Evolutionary conservation across 805 yeast genomes (phyloP).

Genomic region (Metschnikowia peoriensis): DNA sequence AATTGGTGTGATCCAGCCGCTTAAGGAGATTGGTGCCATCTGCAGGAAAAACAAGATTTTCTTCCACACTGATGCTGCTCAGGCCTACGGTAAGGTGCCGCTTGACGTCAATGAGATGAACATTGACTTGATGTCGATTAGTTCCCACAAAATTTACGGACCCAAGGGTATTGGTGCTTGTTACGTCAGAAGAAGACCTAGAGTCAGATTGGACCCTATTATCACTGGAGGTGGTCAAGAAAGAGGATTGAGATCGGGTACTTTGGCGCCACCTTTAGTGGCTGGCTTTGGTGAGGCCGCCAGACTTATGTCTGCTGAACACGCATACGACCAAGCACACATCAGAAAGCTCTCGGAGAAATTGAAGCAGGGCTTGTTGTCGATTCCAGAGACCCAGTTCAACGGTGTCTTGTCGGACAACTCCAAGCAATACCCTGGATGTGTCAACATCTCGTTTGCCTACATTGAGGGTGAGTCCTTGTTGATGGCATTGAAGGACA

Average conservation of each 20-base stretch:
- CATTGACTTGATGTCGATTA: conserved; percentile 88
- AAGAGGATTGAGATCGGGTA: conserved; percentile 95
- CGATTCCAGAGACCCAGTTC: conserved; percentile 83
- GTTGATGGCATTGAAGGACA: conserved; percentile 95
- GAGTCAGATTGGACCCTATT: conserved; percentile 93
- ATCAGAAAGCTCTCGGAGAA: conserved; percentile 69
- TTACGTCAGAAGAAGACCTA: conserved; percentile 94
- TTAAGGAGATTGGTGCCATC: conserved; percentile 86
- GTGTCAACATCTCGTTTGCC: conserved; percentile 95
- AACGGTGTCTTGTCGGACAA: conserved; percentile 73
- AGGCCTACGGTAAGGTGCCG: conserved; percentile 92
- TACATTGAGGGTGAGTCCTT: conserved; percentile 97
- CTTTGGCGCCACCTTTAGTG: conserved; percentile 93
- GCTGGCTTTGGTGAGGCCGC: conserved; percentile 98
- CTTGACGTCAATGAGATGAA: conserved; percentile 91
- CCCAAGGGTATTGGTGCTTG: conserved; percentile 98
- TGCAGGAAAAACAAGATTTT: conserved; percentile 87
- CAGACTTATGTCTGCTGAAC: conserved; percentile 71
- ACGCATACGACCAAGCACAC: conserved; percentile 69
- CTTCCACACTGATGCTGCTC: conserved; percentile 98
- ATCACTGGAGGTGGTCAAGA: conserved; percentile 99
- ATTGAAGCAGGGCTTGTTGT: conserved; percentile 66
- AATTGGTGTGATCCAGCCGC: conserved; percentile 95
- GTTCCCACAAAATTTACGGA: conserved; percentile 96
- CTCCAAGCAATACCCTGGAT: conserved; percentile 68